Conservation (phyloP, 2,329 filamentous ascomycete species). For the Cladosporium sphaerospermum region DNA sequence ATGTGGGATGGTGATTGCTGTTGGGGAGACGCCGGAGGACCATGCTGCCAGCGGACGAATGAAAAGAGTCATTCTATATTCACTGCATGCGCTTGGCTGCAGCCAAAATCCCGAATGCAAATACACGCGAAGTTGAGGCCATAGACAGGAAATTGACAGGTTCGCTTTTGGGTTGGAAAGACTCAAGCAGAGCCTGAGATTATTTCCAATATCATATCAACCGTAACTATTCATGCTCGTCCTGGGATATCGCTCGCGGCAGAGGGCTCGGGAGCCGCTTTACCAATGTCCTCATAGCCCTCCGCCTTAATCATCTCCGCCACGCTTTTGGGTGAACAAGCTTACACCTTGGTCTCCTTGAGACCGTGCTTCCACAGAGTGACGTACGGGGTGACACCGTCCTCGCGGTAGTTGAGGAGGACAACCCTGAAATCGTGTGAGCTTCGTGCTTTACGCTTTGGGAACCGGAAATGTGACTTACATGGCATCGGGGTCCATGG, state of each 20-base stretch:
- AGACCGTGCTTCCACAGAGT: conserved; percentile 95
- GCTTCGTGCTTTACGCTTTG: neutral
- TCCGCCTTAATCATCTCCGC: neutral
- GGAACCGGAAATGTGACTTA: conserved; percentile 43
- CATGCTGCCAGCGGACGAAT: neutral
- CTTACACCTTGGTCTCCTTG: conserved; percentile 81
- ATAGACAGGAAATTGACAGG: neutral
- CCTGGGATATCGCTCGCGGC: conserved; percentile 11
- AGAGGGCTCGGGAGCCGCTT: neutral
- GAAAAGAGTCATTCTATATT: neutral
- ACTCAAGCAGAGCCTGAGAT: conserved; percentile 8
- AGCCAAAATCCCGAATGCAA: neutral
- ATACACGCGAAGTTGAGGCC: no score
- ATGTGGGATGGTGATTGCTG: neutral
- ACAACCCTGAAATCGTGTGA: conserved; percentile 55
- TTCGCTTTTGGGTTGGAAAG: conserved; percentile 8
- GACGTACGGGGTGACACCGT: conserved; percentile 84
- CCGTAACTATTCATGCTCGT: conserved; percentile 10
- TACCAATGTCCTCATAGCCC: neutral
- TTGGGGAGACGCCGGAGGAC: neutral
- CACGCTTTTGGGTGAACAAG: conserved; percentile 11
- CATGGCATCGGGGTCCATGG: conserved; percentile 92
- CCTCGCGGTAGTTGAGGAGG: conserved; percentile 96
- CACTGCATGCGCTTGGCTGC: neutral
- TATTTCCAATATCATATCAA: conserved; percentile 11